Conservation (phyloP, 2,329 filamentous ascomycete species). For the Emergomyces pasteurianus region DNA sequence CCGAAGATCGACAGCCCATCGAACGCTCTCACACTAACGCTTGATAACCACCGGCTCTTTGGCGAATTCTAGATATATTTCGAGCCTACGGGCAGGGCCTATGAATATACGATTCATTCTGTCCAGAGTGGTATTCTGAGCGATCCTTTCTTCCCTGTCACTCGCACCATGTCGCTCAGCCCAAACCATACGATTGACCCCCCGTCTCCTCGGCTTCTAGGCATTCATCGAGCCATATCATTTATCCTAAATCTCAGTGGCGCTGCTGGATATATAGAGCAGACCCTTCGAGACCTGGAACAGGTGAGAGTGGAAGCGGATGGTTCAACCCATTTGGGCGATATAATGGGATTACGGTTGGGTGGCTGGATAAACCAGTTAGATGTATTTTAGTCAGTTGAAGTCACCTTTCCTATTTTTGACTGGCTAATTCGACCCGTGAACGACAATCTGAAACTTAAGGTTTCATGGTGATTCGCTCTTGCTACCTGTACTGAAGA, state of each 20-base stretch:
- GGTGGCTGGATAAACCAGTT: background rate
- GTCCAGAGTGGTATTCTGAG: constrained; percentile 10
- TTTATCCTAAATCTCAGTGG: constrained; percentile 17
- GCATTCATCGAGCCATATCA: constrained; percentile 18
- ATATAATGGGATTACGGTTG: constrained; percentile 1
- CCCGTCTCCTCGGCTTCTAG: constrained; percentile 17
- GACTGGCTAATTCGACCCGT: background rate
- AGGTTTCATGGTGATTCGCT: background rate
- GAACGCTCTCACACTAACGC: constrained; percentile 12
- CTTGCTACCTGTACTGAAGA: background rate
- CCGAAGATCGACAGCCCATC: constrained; percentile 11
- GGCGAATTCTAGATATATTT: constrained; percentile 13
- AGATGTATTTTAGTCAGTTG: background rate
- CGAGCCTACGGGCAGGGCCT: constrained; percentile 3
- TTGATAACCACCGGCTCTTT: constrained; percentile 9
- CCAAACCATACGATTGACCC: constrained; percentile 21
- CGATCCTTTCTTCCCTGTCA: constrained; percentile 13
- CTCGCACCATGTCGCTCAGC: constrained; percentile 14
- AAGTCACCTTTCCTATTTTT: background rate
- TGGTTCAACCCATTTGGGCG: constrained; percentile 6
- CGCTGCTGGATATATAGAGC: constrained; percentile 1
- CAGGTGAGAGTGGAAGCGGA: constrained; percentile 9
- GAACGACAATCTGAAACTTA: background rate
- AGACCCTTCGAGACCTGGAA: constrained; percentile 16
- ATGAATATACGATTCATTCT: constrained; percentile 14